Conservation (phyloP, 148 eudicot species). For the Nyssa sinensis region DNA sequence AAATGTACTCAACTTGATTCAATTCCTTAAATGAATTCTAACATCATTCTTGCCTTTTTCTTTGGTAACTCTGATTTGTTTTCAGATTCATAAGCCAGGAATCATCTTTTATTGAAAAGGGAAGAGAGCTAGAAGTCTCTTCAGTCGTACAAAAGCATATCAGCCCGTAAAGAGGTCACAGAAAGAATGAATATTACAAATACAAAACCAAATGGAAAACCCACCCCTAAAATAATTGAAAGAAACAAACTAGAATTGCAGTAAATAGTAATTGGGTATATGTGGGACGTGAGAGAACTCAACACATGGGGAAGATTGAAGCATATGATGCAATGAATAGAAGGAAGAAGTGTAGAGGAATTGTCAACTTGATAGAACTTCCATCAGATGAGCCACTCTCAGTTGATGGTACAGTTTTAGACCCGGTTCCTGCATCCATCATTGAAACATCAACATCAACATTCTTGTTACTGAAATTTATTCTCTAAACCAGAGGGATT, state of each 20-base stretch:
- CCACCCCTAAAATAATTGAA: background rate
- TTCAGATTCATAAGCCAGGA: background rate
- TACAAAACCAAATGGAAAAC: background rate
- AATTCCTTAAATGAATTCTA: no score
- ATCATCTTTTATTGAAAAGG: background rate
- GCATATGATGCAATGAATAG: constrained; percentile 29
- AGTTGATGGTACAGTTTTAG: constrained; percentile 32
- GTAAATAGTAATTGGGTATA: background rate
- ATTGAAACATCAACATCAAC: background rate
- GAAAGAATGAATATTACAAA: background rate
- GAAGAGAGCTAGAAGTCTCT: constrained; percentile 12
- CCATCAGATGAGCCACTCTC: constrained; percentile 39
- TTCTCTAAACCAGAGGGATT: background rate
- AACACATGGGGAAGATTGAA: constrained; percentile 15
- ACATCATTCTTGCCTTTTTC: no score
- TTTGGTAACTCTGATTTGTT: no score
- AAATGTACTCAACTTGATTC: no score
- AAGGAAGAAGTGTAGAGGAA: constrained; percentile 23
- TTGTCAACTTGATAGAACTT: constrained; percentile 24
- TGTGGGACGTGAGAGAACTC: background rate
- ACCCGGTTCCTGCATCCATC: constrained; percentile 19
- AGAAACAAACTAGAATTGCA: background rate
- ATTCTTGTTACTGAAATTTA: background rate
- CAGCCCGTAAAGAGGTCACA: background rate
- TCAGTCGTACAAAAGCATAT: constrained; percentile 2